Evolutionary conservation across 2,329 filamentous ascomycete genomes (phyloP).

Genomic region (Paecilomyces sp.): DNA sequence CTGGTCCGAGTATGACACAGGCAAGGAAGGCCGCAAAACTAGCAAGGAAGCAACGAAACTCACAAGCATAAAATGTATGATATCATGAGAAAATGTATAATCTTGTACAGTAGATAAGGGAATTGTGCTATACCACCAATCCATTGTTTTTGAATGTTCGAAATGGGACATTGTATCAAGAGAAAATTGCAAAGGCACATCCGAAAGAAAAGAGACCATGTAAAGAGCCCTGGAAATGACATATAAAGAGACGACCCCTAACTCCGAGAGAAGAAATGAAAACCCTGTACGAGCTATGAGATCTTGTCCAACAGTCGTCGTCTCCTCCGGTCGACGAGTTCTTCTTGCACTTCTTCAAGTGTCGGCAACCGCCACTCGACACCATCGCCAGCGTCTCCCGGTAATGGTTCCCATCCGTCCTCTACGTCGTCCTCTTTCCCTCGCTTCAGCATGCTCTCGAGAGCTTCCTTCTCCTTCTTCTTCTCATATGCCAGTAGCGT

Average conservation of each 20-base stretch:
- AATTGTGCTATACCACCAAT: slow-evolving; percentile 1
- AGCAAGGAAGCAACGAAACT: slow-evolving; percentile 16
- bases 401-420: slow-evolving; percentile 74
- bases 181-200: background rate
- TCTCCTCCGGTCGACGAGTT: slow-evolving; percentile 79
- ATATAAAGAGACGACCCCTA: slow-evolving; percentile 1
- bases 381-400: slow-evolving; percentile 80
- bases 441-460: slow-evolving; percentile 58
- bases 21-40: slow-evolving; percentile 33
- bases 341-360: slow-evolving; percentile 86
- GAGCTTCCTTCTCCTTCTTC: slow-evolving; percentile 74
- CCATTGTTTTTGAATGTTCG: background rate
- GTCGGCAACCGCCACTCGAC: slow-evolving; percentile 76
- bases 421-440: slow-evolving; percentile 52
- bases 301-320: slow-evolving; percentile 80
- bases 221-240: background rate
- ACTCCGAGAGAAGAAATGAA: background rate
- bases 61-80: background rate
- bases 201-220: background rate
- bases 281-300: slow-evolving; percentile 21
- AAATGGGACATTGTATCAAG: background rate
- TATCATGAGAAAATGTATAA: background rate
- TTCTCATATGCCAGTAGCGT: slow-evolving; percentile 72
- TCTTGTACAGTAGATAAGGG: background rate
- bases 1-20: slow-evolving; percentile 36